Evolutionary conservation across 2,329 filamentous ascomycete species (phyloP).

Genomic region (Colletotrichum spinosum): DNA sequence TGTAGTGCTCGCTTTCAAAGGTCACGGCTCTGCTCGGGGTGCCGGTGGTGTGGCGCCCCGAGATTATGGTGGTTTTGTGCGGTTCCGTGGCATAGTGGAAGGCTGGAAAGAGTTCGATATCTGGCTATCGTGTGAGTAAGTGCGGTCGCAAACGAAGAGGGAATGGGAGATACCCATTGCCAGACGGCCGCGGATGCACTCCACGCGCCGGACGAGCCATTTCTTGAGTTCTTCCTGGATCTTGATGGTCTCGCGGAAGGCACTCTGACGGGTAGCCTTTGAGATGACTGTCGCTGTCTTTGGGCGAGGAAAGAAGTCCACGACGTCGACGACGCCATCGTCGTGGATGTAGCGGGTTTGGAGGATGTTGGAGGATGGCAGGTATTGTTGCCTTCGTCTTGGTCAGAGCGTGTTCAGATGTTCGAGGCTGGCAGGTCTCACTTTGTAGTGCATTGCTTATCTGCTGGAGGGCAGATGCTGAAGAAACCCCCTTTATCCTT

Average conservation of each 20-base stretch:
- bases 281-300: constrained; percentile 66
- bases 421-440: background rate
- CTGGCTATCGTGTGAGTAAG: constrained; percentile 43
- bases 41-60: constrained; percentile 53
- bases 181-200: constrained; percentile 77
- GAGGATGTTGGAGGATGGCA: constrained; percentile 79
- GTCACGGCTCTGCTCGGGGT: constrained; percentile 69
- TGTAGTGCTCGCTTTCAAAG: constrained; percentile 69
- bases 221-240: constrained; percentile 74
- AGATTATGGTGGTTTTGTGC: constrained; percentile 69
- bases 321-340: constrained; percentile 77
- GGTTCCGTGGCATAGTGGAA: constrained; percentile 76
- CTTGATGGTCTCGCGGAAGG: constrained; percentile 63
- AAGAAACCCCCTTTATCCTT: constrained; percentile 81
- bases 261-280: constrained; percentile 58
- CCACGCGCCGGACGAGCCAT: constrained; percentile 77
- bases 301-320: constrained; percentile 82
- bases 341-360: constrained; percentile 84
- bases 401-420: background rate
- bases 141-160: too few relatives aligned
- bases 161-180: constrained; percentile 61
- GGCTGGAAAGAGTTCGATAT: constrained; percentile 78
- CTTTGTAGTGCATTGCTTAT: constrained; percentile 73
- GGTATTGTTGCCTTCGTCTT: constrained; percentile 69
- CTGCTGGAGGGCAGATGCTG: constrained; percentile 68